Evolutionary conservation across 2,329 filamentous ascomycete species (phyloP).

Genomic region (Epichloe baconii): DNA sequence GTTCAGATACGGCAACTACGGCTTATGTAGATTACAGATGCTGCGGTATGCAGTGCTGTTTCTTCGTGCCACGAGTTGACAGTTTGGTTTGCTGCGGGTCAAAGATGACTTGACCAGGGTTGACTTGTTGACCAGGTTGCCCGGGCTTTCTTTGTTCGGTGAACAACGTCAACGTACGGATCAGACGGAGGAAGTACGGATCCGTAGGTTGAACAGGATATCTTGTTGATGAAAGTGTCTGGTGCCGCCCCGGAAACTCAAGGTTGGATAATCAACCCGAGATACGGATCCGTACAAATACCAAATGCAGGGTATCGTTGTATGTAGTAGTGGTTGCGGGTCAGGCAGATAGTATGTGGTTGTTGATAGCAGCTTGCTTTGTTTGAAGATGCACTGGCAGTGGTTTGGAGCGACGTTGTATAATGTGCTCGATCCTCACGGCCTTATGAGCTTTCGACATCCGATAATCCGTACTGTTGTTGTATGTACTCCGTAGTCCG

Average conservation of each 20-base stretch:
- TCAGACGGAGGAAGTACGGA: background rate
- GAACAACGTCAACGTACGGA: background rate
- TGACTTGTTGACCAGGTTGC: background rate
- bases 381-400: background rate
- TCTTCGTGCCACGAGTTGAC: background rate
- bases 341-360: background rate
- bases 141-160: background rate
- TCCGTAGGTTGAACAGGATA: background rate
- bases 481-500: background rate
- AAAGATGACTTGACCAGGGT: background rate
- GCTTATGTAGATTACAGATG: background rate
- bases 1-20: background rate
- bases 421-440: background rate
- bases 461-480: background rate
- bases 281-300: background rate
- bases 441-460: background rate
- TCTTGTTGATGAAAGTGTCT: background rate
- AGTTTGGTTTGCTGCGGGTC: background rate
- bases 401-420: background rate
- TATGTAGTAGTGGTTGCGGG: background rate
- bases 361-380: background rate
- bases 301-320: background rate
- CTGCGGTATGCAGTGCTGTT: background rate
- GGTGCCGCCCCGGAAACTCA: background rate
- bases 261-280: background rate